A percentile compares a stretch with the other conserved stretches of the same genome.
Evolutionary conservation across 2,329 filamentous ascomycete species (phyloP).

Genomic region (Talaromyces sp.): DNA sequence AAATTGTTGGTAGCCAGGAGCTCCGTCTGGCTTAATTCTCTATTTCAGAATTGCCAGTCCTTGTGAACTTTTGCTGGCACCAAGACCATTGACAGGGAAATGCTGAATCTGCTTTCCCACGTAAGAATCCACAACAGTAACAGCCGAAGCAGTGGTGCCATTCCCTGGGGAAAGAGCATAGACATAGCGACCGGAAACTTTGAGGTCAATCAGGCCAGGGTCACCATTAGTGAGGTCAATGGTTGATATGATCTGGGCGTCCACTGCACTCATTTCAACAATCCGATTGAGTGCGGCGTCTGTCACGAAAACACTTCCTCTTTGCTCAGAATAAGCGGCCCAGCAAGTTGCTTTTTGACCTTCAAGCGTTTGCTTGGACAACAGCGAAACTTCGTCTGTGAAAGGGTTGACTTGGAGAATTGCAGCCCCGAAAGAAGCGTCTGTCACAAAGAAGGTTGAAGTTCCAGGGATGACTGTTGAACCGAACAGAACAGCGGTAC

Average conservation of each 20-base stretch:
- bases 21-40: neutral
- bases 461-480: constrained; percentile 46
- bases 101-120: constrained; percentile 38
- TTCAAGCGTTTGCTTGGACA: constrained; percentile 42
- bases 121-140: constrained; percentile 42
- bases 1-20: neutral
- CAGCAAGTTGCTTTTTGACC: constrained; percentile 59
- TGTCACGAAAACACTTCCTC: constrained; percentile 56
- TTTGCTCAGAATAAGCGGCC: constrained; percentile 49
- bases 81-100: constrained; percentile 28
- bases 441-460: constrained; percentile 52
- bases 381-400: constrained; percentile 32
- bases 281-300: constrained; percentile 54
- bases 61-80: constrained; percentile 30
- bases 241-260: constrained; percentile 47
- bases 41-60: constrained; percentile 31
- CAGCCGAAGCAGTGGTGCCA: constrained; percentile 34
- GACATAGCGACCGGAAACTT: constrained; percentile 51
- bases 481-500: constrained; percentile 59
- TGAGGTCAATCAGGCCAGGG: constrained; percentile 55
- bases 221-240: constrained; percentile 50
- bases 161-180: constrained; percentile 58
- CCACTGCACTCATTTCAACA: constrained; percentile 53
- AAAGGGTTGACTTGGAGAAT: constrained; percentile 45
- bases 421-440: constrained; percentile 56